Evolutionary conservation across 2,329 filamentous ascomycete species (phyloP), one percentile per base, ranked within the genome.

Genomic region (Cyphellophora europaea): DNA sequence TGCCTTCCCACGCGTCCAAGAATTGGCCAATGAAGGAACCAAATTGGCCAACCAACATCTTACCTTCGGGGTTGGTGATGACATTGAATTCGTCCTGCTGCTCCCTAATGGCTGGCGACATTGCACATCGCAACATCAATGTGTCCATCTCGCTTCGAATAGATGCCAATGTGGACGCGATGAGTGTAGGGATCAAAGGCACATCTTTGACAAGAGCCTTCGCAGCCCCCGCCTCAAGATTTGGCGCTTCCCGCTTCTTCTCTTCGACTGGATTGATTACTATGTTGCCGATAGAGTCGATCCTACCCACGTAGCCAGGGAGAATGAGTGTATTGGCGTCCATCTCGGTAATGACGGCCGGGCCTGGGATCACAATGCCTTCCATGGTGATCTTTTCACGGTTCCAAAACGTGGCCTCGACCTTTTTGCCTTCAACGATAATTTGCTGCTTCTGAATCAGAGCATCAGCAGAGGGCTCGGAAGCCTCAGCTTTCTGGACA

Each of bases 31-130:
- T 68, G 42, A 69, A 69, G 40, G 62, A 66, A 3, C 65, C 66
- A 21, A 70, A 69, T 32, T 71, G 66, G 0, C 66, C 66, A 5
- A 66, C 66, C 0, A 71, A 55, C 65, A 71, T 71, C 41, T 69
- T 58, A 3, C 66, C 66, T 2, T 56, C 49, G 1, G 54, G 53
- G 27, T 67, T 65, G 4, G 66, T 69, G 21, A 25, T 25, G n/a
- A 69, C 65, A 19, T 70, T 70, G 50, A 69, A 70, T 39, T 69
- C 66, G 17, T 70, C 66, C 40, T 69, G 66, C 32, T 69, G 65
- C 33, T 69, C 66, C 12, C 66, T 56, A 27, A 69, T 25, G 8
- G 21, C 21, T 25, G 21, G 21, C 8, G 21, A 25, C 21, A 25
- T 25, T n/a, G 21, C 21, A 25, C 69, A 66, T 6, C 66, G 58